A percentile compares a stretch with the other conserved stretches of the same genome.
phyloP scores from a whole-genome alignment of 2,329 filamentous ascomycete species.

The Fusarium nanum region DNA sequence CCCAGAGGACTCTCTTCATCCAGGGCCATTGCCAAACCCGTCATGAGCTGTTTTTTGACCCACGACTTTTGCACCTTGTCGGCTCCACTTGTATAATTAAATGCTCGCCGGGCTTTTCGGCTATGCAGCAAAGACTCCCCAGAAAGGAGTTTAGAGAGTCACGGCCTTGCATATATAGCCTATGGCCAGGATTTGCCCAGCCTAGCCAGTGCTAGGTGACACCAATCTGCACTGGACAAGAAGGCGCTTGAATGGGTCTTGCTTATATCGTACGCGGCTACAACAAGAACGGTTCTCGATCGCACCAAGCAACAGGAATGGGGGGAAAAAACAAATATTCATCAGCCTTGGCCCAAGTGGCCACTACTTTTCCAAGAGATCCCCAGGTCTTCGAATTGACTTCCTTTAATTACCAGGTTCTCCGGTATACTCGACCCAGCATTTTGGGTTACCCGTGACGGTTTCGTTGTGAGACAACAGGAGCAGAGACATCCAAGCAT shows the following conservation, averaged over 20 bases:
- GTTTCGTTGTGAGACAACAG: constrained; percentile 19
- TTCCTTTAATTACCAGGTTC: constrained; percentile 12
- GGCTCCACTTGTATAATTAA: constrained; percentile 34
- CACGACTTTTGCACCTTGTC: constrained; percentile 24
- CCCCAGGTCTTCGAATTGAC: constrained; percentile 30
- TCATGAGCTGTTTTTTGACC: constrained; percentile 35
- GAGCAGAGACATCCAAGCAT: constrained; percentile 8
- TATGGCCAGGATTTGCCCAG: background rate
- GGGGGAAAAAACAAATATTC: constrained; percentile 21
- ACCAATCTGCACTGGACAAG: background rate
- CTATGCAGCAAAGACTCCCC: constrained; percentile 7
- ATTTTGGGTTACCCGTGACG: constrained; percentile 13
- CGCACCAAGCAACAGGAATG: constrained; percentile 23
- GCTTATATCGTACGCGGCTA: background rate
- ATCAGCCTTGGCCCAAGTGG: constrained; percentile 18
- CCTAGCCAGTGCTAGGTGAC: background rate
- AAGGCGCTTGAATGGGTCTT: background rate
- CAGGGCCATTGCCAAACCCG: constrained; percentile 20
- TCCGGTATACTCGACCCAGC: constrained; percentile 23
- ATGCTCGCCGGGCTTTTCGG: constrained; percentile 15
- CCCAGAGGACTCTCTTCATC: constrained; percentile 10
- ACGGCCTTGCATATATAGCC: constrained; percentile 3
- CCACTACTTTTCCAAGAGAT: constrained; percentile 12
- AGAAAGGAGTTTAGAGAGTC: constrained; percentile 8
- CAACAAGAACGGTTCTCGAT: constrained; percentile 11